Evolutionary conservation across 2,329 filamentous ascomycete species (phyloP).

Genomic region (Blastomyces percursus): DNA sequence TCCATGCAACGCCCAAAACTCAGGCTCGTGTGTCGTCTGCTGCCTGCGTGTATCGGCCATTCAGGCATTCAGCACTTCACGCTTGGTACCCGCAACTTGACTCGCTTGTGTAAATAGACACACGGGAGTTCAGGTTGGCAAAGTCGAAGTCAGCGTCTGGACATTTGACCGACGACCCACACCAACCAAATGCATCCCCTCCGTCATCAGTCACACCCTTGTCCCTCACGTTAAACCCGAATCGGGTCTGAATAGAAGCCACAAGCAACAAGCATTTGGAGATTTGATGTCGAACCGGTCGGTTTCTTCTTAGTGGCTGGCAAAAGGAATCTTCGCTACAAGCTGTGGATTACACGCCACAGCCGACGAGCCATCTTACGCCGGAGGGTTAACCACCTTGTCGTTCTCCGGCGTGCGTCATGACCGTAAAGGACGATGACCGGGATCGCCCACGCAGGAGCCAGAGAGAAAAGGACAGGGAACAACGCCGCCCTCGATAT

Average conservation of each 20-base stretch:
- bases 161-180: no score
- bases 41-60: conserved; percentile 2
- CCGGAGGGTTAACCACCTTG: not conserved
- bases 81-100: not conserved
- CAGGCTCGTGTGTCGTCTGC: not conserved
- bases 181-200: conserved; percentile 1
- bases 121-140: no score
- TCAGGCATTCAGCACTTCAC: not conserved
- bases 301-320: not conserved
- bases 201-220: not conserved
- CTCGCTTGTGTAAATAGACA: not conserved
- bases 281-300: not conserved
- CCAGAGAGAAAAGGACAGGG: conserved; percentile 22
- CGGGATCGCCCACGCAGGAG: conserved; percentile 21
- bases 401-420: conserved; percentile 14
- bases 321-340: not conserved
- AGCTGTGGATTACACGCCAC: conserved; percentile 2
- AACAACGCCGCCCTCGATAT: conserved; percentile 21
- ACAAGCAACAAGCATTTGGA: conserved; percentile 1
- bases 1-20: not conserved
- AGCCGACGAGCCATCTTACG: not conserved
- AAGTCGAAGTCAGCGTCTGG: not conserved
- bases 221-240: conserved; percentile 5
- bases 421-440: conserved; percentile 29
- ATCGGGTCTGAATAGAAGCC: conserved; percentile 4